These are phyloP conservation scores for Dactylellina cionopaga DNA, from an alignment of 2,329 filamentous ascomycete species.

Conservation along the genomic window DNA sequence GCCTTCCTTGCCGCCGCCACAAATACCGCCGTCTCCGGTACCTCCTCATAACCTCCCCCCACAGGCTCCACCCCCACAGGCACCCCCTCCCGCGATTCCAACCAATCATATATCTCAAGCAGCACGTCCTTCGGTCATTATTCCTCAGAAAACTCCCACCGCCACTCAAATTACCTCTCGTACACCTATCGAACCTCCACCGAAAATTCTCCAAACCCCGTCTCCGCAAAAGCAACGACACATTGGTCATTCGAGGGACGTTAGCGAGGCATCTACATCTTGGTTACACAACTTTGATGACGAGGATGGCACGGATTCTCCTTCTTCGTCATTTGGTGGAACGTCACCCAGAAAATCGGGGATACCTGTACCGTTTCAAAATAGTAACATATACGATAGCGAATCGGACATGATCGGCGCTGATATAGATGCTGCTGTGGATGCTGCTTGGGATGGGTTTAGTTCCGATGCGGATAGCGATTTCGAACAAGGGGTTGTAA, in stretches of 20 bases:
- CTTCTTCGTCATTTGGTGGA: slow-evolving; percentile 74
- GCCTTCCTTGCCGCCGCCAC: neutral
- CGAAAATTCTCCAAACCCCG: slow-evolving; percentile 38
- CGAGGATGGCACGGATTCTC: slow-evolving; percentile 82
- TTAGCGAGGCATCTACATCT: slow-evolving; percentile 81
- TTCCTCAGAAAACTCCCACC: slow-evolving; percentile 20
- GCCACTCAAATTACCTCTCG: slow-evolving; percentile 16
- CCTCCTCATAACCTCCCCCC: slow-evolving; percentile 14
- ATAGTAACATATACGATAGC: slow-evolving; percentile 53
- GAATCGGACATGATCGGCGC: slow-evolving; percentile 68
- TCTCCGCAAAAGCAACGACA: slow-evolving; percentile 46
- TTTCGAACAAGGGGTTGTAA: slow-evolving; percentile 63
- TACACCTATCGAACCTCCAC: slow-evolving; percentile 33
- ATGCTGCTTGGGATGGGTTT: slow-evolving; percentile 92
- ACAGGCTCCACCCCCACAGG: slow-evolving; percentile 36
- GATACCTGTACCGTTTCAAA: slow-evolving; percentile 45
- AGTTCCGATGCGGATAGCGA: slow-evolving; percentile 60
- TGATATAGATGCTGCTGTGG: slow-evolving; percentile 91
- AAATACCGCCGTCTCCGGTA: neutral
- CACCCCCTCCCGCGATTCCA: slow-evolving; percentile 43
- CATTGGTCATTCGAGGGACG: slow-evolving; percentile 56
- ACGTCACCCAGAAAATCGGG: slow-evolving; percentile 54
- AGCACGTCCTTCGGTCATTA: slow-evolving; percentile 28
- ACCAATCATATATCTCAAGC: slow-evolving; percentile 37
- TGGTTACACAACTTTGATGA: slow-evolving; percentile 97